A percentile compares a stretch with the other conserved stretches of the same genome.
These are phyloP conservation scores for Entomortierella lignicola DNA, from an alignment of 192 early-diverging fungal genomes.

Conservation along the genomic window DNA sequence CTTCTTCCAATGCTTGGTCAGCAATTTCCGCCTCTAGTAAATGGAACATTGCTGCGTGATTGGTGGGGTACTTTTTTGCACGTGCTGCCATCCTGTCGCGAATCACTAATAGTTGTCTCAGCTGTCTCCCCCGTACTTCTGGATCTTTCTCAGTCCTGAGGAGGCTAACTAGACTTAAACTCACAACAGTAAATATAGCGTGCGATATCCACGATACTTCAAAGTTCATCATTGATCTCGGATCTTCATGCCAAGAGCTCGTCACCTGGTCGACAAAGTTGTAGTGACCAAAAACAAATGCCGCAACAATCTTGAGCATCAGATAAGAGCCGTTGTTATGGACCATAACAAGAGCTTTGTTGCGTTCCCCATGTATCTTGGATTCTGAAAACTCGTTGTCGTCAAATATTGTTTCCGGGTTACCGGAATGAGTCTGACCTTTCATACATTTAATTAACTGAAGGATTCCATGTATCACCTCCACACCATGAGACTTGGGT, in stretches of 20 bases:
- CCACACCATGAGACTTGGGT: conserved; percentile 41
- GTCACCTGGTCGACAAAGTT: conserved; percentile 30
- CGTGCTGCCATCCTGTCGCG: conserved; percentile 32
- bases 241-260: conserved; percentile 33
- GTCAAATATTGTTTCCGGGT: conserved; percentile 51
- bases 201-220: conserved; percentile 40
- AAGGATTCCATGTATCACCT: conserved; percentile 42
- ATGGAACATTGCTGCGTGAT: conserved; percentile 51
- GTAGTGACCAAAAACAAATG: conserved; percentile 46
- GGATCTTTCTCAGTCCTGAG: conserved; percentile 25
- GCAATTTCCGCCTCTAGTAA: conserved; percentile 48
- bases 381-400: conserved; percentile 38
- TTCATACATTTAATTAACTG: conserved; percentile 49
- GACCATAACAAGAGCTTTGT: conserved; percentile 20
- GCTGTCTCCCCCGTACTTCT: neutral
- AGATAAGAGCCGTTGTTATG: conserved; percentile 44
- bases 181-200: conserved; percentile 34
- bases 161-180: conserved; percentile 26
- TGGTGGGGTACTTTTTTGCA: conserved; percentile 26
- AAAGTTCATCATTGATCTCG: conserved; percentile 49
- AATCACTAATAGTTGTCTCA: conserved; percentile 7
- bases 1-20: conserved; percentile 22
- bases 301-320: conserved; percentile 45
- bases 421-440: conserved; percentile 23
- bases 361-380: conserved; percentile 6